These are phyloP conservation scores for Talaromyces liani DNA, from an alignment of 495 filamentous ascomycete species.

Conservation along the genomic window DNA sequence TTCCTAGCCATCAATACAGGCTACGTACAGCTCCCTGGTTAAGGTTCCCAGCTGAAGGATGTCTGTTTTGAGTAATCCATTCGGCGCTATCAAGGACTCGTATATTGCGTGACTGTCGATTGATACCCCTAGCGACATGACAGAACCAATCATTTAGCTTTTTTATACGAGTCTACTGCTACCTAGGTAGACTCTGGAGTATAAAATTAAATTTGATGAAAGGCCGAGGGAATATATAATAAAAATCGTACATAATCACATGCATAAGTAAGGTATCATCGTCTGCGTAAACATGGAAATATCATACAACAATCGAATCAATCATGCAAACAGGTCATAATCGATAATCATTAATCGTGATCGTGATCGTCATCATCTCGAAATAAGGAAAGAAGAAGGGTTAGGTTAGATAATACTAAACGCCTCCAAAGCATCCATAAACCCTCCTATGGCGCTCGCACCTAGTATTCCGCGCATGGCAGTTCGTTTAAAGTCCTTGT, in stretches of 20 bases:
- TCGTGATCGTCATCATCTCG: background rate
- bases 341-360: background rate
- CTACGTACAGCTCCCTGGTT: background rate
- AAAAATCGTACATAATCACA: background rate
- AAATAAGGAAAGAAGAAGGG: background rate
- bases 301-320: background rate
- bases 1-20: background rate
- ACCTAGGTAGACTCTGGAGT: background rate
- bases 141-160: background rate
- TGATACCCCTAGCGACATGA: background rate
- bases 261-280: background rate
- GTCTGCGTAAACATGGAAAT: background rate
- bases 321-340: background rate
- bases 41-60: background rate
- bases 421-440: constrained; percentile 38
- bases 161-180: background rate
- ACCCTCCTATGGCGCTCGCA: constrained; percentile 35
- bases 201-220: background rate
- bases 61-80: background rate
- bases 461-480: constrained; percentile 33
- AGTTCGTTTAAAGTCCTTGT: constrained; percentile 19
- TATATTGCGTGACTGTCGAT: background rate
- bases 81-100: background rate
- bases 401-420: constrained; percentile 21
- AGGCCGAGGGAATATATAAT: background rate